These are phyloP conservation scores for Durusdinium trenchii DNA, from an alignment of 73 alveolate genomes.

Conservation along the genomic window DNA sequence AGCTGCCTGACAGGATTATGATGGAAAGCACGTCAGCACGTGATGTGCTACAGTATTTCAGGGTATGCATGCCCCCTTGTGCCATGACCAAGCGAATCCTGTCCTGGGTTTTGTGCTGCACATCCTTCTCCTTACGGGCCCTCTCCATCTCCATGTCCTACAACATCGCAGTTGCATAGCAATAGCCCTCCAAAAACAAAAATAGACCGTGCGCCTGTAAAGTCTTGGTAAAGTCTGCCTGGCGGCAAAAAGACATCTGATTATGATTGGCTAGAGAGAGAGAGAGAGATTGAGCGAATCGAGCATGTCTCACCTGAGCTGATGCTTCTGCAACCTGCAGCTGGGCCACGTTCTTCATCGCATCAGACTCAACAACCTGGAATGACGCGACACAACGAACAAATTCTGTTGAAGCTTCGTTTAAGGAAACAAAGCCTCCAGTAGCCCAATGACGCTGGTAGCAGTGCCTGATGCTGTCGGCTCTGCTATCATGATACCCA, in stretches of 20 bases:
- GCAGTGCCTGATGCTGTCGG: conserved; percentile 47
- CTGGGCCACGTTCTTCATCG: conserved; percentile 80
- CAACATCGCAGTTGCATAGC: not conserved
- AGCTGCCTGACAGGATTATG: conserved; percentile 11
- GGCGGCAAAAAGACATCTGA: too few relatives aligned
- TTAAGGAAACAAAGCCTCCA: conserved; percentile 70
- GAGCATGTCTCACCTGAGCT: conserved; percentile 44
- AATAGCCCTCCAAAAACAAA: not conserved
- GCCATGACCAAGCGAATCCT: not conserved
- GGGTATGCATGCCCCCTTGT: not conserved
- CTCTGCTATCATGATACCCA: too few relatives aligned
- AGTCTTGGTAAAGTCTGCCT: not conserved
- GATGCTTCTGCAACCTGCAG: conserved; percentile 77
- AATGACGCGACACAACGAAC: not conserved
- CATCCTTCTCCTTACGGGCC: conserved; percentile 87
- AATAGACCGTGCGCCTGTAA: not conserved
- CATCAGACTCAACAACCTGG: conserved; percentile 80
- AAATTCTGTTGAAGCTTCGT: not conserved
- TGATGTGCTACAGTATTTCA: not conserved
- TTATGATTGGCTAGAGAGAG: not conserved
- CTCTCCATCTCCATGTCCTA: conserved; percentile 77
- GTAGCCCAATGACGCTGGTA: conserved; percentile 66
- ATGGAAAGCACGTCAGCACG: too few relatives aligned
- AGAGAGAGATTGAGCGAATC: not conserved
- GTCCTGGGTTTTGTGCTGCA: conserved; percentile 78